Evolutionary conservation across 2,329 filamentous ascomycete genomes (phyloP), one percentile per base, ranked within the genome.

Genomic region (Fusarium sterilihyphosum): DNA sequence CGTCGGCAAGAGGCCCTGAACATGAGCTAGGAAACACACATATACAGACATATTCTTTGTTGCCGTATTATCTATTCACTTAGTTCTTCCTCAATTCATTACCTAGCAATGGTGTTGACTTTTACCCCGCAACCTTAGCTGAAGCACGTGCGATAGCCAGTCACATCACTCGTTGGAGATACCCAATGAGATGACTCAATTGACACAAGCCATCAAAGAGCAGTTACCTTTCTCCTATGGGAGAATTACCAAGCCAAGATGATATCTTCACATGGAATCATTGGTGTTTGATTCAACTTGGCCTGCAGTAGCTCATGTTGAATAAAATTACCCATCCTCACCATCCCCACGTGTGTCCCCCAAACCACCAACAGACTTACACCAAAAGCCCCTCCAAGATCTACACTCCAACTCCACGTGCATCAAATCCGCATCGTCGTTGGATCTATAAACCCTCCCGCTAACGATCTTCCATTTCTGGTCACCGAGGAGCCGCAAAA

Each of bases 401-500:
- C 57, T 58, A 57, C 67, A 50, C 24, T 29, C 24, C 20, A 41
- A 29, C 54, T 63, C 60, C 74, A 78, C 76, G 76, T 78, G 76
- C 72, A 67, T 46, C 57, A 4, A 17, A 20, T 63, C 20, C 24
- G 46, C 40, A 31, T 60, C 33, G 31, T 61, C 50, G 75, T 77
- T 77, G 75, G 75, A 68, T 67, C 71, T 67, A n/a, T 37, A 14
- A 26, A 49, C 43, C 49, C 64, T 35, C 75, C 49, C 11, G 61
- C 58, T 58, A 26, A 47, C 13, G 6, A 50, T 56, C 60, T 60
- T 60, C 66, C 61, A 53, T 65, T 78, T 75, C 38, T 47, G 73
- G 74, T 74, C 73, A 78, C 76, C 76, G 76, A 78, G 47, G 31
- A 49, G 46, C 26, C 26, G 29, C 26, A 20, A 43, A 38, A 37